phyloP scores from a whole-genome alignment of 2,329 filamentous ascomycete genomes.

The Colletotrichum tropicale region DNA sequence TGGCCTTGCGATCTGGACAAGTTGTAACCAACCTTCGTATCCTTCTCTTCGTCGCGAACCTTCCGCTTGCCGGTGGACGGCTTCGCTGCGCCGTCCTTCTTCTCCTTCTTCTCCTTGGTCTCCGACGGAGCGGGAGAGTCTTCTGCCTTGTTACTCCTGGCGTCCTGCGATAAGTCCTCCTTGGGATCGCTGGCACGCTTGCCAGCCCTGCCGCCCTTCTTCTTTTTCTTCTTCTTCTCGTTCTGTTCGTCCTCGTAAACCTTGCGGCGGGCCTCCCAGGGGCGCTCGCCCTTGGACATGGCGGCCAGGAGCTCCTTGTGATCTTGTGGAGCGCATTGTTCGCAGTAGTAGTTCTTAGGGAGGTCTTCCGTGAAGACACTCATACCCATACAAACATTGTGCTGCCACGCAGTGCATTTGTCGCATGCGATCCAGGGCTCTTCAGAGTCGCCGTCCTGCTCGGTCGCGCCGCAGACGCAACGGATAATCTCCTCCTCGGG shows the following conservation, averaged over 20 bases:
- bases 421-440: slow-evolving; percentile 97
- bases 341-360: slow-evolving; percentile 89
- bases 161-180: slow-evolving; percentile 37
- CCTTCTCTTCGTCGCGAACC: slow-evolving; percentile 57
- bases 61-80: slow-evolving; percentile 60
- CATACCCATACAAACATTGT: slow-evolving; percentile 94
- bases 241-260: slow-evolving; percentile 66
- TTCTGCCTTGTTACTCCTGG: slow-evolving; percentile 32
- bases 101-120: slow-evolving; percentile 50
- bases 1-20: too few species aligned
- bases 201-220: slow-evolving; percentile 62
- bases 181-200: slow-evolving; percentile 70
- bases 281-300: slow-evolving; percentile 79
- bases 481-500: slow-evolving; percentile 79
- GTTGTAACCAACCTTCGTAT: slow-evolving; percentile 47
- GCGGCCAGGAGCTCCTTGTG: slow-evolving; percentile 82
- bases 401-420: slow-evolving; percentile 91
- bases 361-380: slow-evolving; percentile 78
- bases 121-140: slow-evolving; percentile 44
- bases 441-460: slow-evolving; percentile 83
- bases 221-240: slow-evolving; percentile 57
- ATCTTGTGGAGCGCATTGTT: slow-evolving; percentile 83
- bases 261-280: slow-evolving; percentile 78
- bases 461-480: slow-evolving; percentile 89
- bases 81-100: slow-evolving; percentile 48